Conservation (phyloP, 2,329 filamentous ascomycete genomes). For the Orbilia blumenaviensis region DNA sequence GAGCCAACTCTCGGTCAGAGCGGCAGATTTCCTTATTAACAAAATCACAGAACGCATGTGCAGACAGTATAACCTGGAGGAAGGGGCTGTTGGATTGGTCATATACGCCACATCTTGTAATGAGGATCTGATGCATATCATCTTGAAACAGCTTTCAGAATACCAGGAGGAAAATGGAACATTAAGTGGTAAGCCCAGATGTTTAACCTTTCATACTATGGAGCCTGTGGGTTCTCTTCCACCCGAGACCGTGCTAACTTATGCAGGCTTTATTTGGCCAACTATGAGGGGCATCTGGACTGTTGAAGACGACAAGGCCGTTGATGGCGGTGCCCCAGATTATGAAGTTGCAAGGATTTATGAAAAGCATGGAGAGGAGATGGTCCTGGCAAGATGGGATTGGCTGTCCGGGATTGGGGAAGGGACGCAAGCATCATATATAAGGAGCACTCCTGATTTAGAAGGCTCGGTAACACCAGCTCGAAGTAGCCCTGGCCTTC, state of each 20-base stretch:
- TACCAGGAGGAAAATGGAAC: not conserved
- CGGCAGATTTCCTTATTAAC: not conserved
- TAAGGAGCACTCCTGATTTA: not conserved
- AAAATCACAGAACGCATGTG: not conserved
- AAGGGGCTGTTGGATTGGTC: conserved; percentile 6
- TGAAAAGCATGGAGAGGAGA: conserved; percentile 16
- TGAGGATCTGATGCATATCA: conserved; percentile 1
- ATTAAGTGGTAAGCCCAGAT: conserved; percentile 3
- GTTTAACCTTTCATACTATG: too few relatives aligned
- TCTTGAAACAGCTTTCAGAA: not conserved
- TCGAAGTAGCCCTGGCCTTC: not conserved
- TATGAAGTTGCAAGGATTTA: not conserved
- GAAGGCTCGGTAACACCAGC: not conserved
- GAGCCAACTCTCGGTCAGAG: not conserved
- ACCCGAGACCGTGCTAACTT: not conserved
- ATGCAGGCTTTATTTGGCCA: conserved; percentile 26
- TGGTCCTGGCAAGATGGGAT: conserved; percentile 6
- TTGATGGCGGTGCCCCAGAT: not conserved
- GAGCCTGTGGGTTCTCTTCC: too few relatives aligned
- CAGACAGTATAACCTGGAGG: not conserved
- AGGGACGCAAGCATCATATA: not conserved
- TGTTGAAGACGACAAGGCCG: conserved; percentile 19
- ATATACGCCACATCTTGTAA: conserved; percentile 29
- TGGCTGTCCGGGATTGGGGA: not conserved
- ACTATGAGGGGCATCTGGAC: conserved; percentile 21